These are phyloP conservation scores for Aureobasidium sp. DNA, from an alignment of 2,329 filamentous ascomycete genomes.

Conservation along the genomic window DNA sequence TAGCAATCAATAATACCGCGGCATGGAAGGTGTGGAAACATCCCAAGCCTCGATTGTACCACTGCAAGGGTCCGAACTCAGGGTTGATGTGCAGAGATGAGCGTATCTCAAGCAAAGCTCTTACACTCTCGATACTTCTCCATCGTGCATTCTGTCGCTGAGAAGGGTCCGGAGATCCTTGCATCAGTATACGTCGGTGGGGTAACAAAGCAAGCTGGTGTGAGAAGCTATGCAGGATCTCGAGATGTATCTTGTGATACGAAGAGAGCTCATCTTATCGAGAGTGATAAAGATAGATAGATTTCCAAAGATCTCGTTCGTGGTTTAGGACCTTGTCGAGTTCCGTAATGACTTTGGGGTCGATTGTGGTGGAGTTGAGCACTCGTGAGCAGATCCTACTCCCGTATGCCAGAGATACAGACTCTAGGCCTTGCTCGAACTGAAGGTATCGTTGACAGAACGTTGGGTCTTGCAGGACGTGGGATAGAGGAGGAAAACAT, in stretches of 20 bases:
- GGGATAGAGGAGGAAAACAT: slow-evolving; percentile 24
- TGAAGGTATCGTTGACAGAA: slow-evolving; percentile 32
- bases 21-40: slow-evolving; percentile 35
- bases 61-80: slow-evolving; percentile 29
- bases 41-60: slow-evolving; percentile 32
- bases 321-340: slow-evolving; percentile 25
- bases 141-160: not conserved
- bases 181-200: slow-evolving; percentile 27
- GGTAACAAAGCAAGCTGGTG: slow-evolving; percentile 31
- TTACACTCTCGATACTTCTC: slow-evolving; percentile 27
- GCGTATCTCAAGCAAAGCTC: slow-evolving; percentile 27
- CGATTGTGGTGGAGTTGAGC: slow-evolving; percentile 22
- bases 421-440: slow-evolving; percentile 28
- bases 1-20: slow-evolving; percentile 14
- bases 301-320: slow-evolving; percentile 17
- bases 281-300: not conserved
- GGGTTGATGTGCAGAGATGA: slow-evolving; percentile 24
- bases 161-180: slow-evolving; percentile 21
- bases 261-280: slow-evolving; percentile 23
- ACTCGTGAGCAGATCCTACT: slow-evolving; percentile 29
- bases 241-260: slow-evolving; percentile 30
- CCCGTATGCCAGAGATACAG: slow-evolving; percentile 30
- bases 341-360: slow-evolving; percentile 17
- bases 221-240: slow-evolving; percentile 33
- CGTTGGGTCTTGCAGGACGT: slow-evolving; percentile 34